Evolutionary conservation across 169 alveolate species (phyloP).

Genomic region (Ichthyophthirius multifiliis): DNA sequence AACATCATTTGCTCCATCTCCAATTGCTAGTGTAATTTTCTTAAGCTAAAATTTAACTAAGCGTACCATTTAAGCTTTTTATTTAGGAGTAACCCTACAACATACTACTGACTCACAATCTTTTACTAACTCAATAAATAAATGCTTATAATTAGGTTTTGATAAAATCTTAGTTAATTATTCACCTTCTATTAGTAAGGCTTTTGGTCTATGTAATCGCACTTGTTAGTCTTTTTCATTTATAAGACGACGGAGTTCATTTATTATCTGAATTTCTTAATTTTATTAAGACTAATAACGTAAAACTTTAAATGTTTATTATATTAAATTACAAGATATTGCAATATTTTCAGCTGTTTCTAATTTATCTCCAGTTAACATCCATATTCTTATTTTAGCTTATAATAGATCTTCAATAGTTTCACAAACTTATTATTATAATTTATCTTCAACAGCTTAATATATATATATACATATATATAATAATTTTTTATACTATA

Average conservation of each 20-base stretch:
- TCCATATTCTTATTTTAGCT: conserved; percentile 83
- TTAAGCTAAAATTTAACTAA: conserved; percentile 73
- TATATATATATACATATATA: not conserved
- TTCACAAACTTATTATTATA: conserved; percentile 80
- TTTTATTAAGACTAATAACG: conserved; percentile 22
- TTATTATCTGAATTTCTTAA: conserved; percentile 2
- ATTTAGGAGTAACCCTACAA: conserved; percentile 87
- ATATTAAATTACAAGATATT: conserved; percentile 73
- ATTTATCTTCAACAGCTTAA: conserved; percentile 77
- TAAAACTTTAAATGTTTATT: conserved; percentile 47
- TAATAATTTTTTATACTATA: not conserved
- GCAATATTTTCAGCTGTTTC: conserved; percentile 89
- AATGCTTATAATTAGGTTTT: conserved; percentile 1
- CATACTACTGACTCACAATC: conserved; percentile 70
- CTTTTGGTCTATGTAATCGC: conserved; percentile 26
- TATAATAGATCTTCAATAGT: conserved; percentile 61
- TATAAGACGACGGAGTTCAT: conserved; percentile 8
- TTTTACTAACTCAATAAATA: conserved; percentile 20
- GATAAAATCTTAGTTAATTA: conserved; percentile 31
- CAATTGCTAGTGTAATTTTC: conserved; percentile 86
- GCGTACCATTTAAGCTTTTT: conserved; percentile 84
- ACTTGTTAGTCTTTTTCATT: conserved; percentile 21
- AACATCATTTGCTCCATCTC: conserved; percentile 99
- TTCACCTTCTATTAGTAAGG: conserved; percentile 51
- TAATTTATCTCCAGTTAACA: conserved; percentile 88